Evolutionary conservation across 441 rosid genomes (phyloP), one percentile per base, ranked within the genome.

Genomic region (Melastoma candidum): DNA sequence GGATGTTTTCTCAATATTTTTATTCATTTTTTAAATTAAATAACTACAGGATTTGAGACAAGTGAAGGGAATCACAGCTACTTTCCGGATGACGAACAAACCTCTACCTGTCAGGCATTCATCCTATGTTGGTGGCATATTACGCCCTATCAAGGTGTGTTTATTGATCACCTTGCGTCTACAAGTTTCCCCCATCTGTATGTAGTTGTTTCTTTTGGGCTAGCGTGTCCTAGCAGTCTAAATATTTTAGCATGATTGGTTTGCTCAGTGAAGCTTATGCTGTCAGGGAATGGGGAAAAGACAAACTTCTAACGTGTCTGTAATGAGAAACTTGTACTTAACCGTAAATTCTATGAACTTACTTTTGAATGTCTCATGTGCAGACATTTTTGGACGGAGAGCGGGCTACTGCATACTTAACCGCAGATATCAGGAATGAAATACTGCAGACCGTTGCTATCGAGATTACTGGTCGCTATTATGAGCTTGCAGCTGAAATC

Each of bases 31-130:
- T 50, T 22, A 22, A 14, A 46, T 3, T 47, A 48, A 52, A 68
- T 50, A 63, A 47, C 11, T 69, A 48, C 59, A 94, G 95, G 96
- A 79, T 66, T 69, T 87, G 77, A 84, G 84, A 71, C 96, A 89
- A 64, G 75, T 89, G 63, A 85, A 80, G 68, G 97, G 96, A 61
- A 87, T 89, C 71, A 80, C 87, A 13, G 82, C 96, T 54, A 87
- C 93, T 49, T 94, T 74, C 74, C 80, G 90, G 76, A 77, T 94
- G 96, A 78, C 94, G 32, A 87, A 82, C 68, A 94, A 89, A 65
- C 99, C 96, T 63, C 88, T 84, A 72, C 99, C 96, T 54, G 80
- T 74, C 46, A 74, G 90, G 68, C 97, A 90, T 71, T 89, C 99
- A 52, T 95, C 93, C 10, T 89, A 93, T 7, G 96, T 89, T 8